Evolutionary conservation across 805 yeast species (phyloP), one percentile per base, ranked within the genome.

Genomic region (Yarrowia sp.): DNA sequence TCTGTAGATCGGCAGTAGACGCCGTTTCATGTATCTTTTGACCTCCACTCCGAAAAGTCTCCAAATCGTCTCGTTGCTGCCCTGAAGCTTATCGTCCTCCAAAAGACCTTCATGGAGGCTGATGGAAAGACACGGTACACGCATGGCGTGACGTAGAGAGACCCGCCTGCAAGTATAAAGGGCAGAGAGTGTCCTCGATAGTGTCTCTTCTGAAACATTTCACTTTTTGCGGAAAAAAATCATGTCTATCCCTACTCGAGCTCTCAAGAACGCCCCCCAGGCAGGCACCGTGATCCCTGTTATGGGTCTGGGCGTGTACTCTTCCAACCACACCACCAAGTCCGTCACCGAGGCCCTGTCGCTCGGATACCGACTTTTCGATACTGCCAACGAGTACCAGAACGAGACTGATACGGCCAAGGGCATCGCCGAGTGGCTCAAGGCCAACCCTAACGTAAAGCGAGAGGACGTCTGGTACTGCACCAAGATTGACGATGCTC

Each of bases 401-500:
- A 86, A 87, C 73, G 89, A 86, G 73, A 81, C 82, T 74, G 87
- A 86, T 71, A 84, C 85, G 62, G 91, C 90, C 48, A 79, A 83
- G 66, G 91, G 90, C 67, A 76, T 85, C 68, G 79, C 81, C 67
- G 79, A 79, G 67, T 92, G 93, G 65, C 77, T 89, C 68, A 82
- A 77, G 54, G 91, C 87, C 65, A 91, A 51, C 58, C 58, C 91
- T 2, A 70, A 88, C 63, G 90, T 86, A 68, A 81, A 82, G 67
- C 83, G 95, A 74, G 89, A 86, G 68, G 96, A 92, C 44, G 76
- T 91, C 68, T 85, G 86, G 75, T 80, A 91, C 71, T 88, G 90
- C 62, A 87, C 96, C 65, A 91, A 91, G 79, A 81, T 91, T 69
- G 92, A 97, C 96, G 90, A 91, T 81, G 86, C 89, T 65, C 74